Base-by-base conservation (phyloP, 83 land plant genomes). In the Diphasiastrum complanatum region DNA sequence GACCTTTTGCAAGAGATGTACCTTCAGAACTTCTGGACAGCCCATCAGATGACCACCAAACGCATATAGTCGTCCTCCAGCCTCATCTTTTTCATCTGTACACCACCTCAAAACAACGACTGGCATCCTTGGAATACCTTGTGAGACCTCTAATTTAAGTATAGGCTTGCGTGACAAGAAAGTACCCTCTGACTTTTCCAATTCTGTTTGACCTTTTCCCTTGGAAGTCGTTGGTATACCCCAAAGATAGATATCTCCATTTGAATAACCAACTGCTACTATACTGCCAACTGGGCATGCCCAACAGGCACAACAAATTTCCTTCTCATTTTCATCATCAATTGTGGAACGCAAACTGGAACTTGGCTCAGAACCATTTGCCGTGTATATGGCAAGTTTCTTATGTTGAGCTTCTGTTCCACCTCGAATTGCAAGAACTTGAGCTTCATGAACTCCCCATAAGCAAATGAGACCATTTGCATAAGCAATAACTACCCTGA, bases 181-280 rank as follows among this genome's bases (percentile, higher is more conserved):
- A 2, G 47, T 63, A 32, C 24, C 16, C 25, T 69, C 59, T 47
- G 51, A 31, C 16, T 48, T 45, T 6, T 48, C 26, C 25, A 32
- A 40, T 11, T 59, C 55, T 10, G 45, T 48, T 35, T 33, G 38
- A 31, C 59, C 73, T 16, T 50, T 52, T 51, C 45, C 66, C 38
- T 61, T 61, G 14, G 67, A 35, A 4, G 11, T 34, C 12, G 27
- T 33, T 11, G 74, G 63, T 24, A 69, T 16, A 29, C 16, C 37
- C 78, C 78, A 75, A 34, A 75, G 35, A 73, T 62, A 75, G 29
- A 75, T 69, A 47, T 69, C 74, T 16, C 78, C 78, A 59, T 75
- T 74, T 34, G 74, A 64, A 56, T 75, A 75, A 14, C 78, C 78
- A 29, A 49, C 67, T 5, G 78, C 78, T 32, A 75, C 36, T 18